phyloP scores from a whole-genome alignment of 495 filamentous ascomycete genomes.

The Daldinia grandis region DNA sequence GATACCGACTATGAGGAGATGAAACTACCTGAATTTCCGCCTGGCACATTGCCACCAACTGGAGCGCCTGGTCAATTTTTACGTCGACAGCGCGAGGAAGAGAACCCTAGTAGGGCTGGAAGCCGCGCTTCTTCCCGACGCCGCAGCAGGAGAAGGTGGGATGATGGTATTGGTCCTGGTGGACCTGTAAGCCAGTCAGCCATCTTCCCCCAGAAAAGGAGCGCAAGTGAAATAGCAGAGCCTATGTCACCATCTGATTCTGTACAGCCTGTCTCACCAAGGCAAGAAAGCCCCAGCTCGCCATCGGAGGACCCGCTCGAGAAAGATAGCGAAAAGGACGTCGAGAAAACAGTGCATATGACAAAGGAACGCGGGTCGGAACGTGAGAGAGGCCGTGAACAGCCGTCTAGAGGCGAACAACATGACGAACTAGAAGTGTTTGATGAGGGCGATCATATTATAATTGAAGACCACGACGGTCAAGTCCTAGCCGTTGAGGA shows the following conservation, averaged over 20 bases:
- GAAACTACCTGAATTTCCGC: conserved; percentile 69
- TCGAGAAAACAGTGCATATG: conserved; percentile 29
- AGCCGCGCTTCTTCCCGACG: conserved; percentile 69
- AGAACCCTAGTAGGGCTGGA: conserved; percentile 60
- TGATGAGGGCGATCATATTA: conserved; percentile 81
- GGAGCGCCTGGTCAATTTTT: conserved; percentile 81
- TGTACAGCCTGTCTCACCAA: conserved; percentile 30
- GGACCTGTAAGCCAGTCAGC: conserved; percentile 92
- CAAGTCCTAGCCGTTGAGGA: conserved; percentile 71
- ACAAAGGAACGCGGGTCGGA: conserved; percentile 40
- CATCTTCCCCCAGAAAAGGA: conserved; percentile 75
- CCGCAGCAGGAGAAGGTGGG: conserved; percentile 73
- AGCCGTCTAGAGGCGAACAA: conserved; percentile 31
- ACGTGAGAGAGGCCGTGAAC: conserved; percentile 45
- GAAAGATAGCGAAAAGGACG: conserved; percentile 29
- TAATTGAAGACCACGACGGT: conserved; percentile 88
- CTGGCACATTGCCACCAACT: conserved; percentile 81
- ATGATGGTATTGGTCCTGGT: conserved; percentile 77
- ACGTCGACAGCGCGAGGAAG: conserved; percentile 81
- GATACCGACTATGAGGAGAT: conserved; percentile 63
- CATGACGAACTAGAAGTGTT: conserved; percentile 68
- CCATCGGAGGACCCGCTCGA: conserved; percentile 32
- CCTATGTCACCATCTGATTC: conserved; percentile 40
- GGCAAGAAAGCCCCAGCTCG: conserved; percentile 39
- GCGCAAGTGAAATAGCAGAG: conserved; percentile 47